Percentiles rank a stretch among this genome's conserved stretches.
These are phyloP conservation scores for Delphinella strobiligena DNA, from an alignment of 2,329 filamentous ascomycete species.

Conservation along the genomic window DNA sequence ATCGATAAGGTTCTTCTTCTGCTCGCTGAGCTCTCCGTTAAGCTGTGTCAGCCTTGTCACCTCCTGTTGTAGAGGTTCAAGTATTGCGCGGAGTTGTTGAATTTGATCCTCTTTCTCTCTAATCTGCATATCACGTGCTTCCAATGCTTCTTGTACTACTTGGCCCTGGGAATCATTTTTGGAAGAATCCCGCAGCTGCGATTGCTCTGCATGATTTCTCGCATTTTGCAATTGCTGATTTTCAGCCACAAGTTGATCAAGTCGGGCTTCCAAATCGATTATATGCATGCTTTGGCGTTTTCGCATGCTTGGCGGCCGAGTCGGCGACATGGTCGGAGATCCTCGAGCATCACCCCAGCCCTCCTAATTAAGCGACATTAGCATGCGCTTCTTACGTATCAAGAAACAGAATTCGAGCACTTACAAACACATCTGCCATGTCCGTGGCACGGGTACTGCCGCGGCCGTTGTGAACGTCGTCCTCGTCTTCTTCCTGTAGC, in stretches of 20 bases:
- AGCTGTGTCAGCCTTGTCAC: slow-evolving; percentile 68
- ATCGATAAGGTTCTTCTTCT: slow-evolving; percentile 63
- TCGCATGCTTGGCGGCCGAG: slow-evolving; percentile 87
- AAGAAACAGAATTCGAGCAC: slow-evolving; percentile 28
- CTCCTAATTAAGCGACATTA: slow-evolving; percentile 54
- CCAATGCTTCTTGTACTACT: slow-evolving; percentile 38
- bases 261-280: slow-evolving; percentile 67
- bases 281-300: slow-evolving; percentile 97
- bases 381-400: slow-evolving; percentile 11
- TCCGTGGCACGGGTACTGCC: slow-evolving; percentile 71
- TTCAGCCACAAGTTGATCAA: slow-evolving; percentile 77
- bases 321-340: slow-evolving; percentile 74
- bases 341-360: slow-evolving; percentile 83
- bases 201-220: slow-evolving; percentile 11
- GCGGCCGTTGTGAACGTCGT: slow-evolving; percentile 47
- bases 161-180: slow-evolving; percentile 45
- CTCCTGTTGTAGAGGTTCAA: slow-evolving; percentile 73
- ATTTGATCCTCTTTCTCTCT: slow-evolving; percentile 81
- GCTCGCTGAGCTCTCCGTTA: slow-evolving; percentile 66
- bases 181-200: slow-evolving; percentile 23
- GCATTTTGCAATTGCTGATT: slow-evolving; percentile 70
- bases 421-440: slow-evolving; percentile 91
- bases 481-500: slow-evolving; percentile 58
- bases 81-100: slow-evolving; percentile 62
- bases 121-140: slow-evolving; percentile 57